phyloP scores from a whole-genome alignment of 2,329 filamentous ascomycete species.

The Emergomyces pasteurianus region DNA sequence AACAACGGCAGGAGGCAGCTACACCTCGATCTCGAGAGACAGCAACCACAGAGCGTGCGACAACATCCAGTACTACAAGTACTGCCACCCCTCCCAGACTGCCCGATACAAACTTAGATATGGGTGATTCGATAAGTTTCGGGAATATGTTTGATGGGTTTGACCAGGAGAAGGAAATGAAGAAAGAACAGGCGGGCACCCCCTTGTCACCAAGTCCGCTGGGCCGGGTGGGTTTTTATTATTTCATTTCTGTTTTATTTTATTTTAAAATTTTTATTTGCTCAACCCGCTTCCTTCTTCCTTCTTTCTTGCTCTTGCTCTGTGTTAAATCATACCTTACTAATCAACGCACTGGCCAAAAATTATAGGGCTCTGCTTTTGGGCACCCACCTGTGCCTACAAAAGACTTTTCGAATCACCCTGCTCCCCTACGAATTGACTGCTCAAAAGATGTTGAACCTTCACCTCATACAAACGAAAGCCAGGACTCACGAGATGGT shows the following conservation, averaged over 20 bases:
- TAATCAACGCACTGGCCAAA: not conserved
- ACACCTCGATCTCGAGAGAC: slow-evolving; percentile 7
- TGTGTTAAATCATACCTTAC: not conserved
- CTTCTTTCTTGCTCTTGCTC: not conserved
- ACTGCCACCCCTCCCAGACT: slow-evolving; percentile 41
- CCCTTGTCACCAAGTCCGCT: not conserved
- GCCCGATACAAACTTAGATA: slow-evolving; percentile 32
- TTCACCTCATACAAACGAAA: slow-evolving; percentile 42
- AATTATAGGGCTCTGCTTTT: slow-evolving; percentile 9
- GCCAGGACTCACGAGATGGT: slow-evolving; percentile 39
- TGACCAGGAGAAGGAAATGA: slow-evolving; percentile 22
- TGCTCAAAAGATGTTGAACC: slow-evolving; percentile 33
- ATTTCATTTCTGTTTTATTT: not conserved
- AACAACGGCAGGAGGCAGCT: slow-evolving; percentile 9
- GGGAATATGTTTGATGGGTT: slow-evolving; percentile 42
- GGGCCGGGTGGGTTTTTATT: not conserved
- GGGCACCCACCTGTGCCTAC: slow-evolving; percentile 13
- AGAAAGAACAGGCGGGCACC: not conserved
- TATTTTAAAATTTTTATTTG: too few species aligned
- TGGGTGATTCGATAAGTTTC: slow-evolving; percentile 34
- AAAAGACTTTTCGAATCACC: slow-evolving; percentile 11
- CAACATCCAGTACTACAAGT: slow-evolving; percentile 42
- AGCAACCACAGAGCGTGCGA: slow-evolving; percentile 32
- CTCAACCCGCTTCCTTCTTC: too few species aligned
- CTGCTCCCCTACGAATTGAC: slow-evolving; percentile 35